Conservation (phyloP, 202 grass and related monocot genomes). For the Hordeum pubiflorum region DNA sequence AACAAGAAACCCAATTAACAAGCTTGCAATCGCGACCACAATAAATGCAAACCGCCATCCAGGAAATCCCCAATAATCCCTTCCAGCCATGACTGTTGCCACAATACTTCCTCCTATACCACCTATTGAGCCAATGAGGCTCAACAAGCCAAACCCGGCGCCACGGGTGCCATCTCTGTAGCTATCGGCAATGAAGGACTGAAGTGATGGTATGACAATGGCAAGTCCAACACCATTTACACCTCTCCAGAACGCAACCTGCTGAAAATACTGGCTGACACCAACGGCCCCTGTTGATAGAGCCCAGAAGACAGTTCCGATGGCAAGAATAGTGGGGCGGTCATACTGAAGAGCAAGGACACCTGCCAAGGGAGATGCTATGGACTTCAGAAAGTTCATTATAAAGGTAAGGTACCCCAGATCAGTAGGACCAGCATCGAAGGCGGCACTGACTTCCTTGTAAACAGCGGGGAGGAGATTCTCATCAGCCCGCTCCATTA, state of each 20-base stretch:
- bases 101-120: slow-evolving; percentile 89
- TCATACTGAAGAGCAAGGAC: slow-evolving; percentile 83
- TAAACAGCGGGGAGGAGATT: slow-evolving; percentile 93
- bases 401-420: slow-evolving; percentile 90
- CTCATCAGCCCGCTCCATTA: slow-evolving; percentile 90
- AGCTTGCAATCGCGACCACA: slow-evolving; percentile 67
- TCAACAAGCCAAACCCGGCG: slow-evolving; percentile 70
- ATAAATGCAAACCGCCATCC: slow-evolving; percentile 85
- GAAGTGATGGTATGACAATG: slow-evolving; percentile 82
- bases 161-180: slow-evolving; percentile 77
- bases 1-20: slow-evolving; percentile 75
- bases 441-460: slow-evolving; percentile 94
- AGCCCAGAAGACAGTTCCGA: slow-evolving; percentile 78
- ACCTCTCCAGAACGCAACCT: slow-evolving; percentile 85
- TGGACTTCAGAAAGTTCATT: slow-evolving; percentile 86
- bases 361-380: slow-evolving; percentile 80
- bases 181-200: slow-evolving; percentile 93
- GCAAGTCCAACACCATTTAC: slow-evolving; percentile 90
- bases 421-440: slow-evolving; percentile 81
- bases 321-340: slow-evolving; percentile 58
- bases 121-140: slow-evolving; percentile 72
- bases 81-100: slow-evolving; percentile 74
- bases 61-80: slow-evolving; percentile 60
- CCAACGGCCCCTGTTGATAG: slow-evolving; percentile 84
- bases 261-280: slow-evolving; percentile 64